Conservation (phyloP, 768 basidiomycete genomes). For the Leccinum disarticulatum region DNA sequence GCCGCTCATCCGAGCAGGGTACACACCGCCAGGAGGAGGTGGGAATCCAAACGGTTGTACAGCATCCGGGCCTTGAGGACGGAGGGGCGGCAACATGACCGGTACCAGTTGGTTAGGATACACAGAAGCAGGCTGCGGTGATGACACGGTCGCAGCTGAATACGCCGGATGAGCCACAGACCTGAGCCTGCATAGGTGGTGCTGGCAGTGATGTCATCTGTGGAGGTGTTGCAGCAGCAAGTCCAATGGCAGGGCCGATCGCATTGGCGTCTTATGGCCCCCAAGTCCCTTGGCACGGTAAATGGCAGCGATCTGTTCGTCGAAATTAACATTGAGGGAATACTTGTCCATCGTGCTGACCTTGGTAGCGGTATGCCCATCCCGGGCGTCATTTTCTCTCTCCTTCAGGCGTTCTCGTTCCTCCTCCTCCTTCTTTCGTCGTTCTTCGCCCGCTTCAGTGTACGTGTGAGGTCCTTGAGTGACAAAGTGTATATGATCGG, state of each 20-base stretch:
- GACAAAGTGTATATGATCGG: constrained; percentile 47
- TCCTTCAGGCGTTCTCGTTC: constrained; percentile 80
- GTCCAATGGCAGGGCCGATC: constrained; percentile 86
- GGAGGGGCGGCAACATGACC: constrained; percentile 79
- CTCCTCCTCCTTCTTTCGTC: constrained; percentile 83
- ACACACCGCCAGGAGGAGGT: constrained; percentile 59
- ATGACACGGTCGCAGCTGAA: constrained; percentile 83
- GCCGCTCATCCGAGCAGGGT: constrained; percentile 64
- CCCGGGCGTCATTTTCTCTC: constrained; percentile 96
- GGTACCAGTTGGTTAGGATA: constrained; percentile 58
- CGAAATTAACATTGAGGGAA: constrained; percentile 90
- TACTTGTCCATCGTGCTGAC: constrained; percentile 90
- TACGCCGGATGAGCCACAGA: constrained; percentile 52
- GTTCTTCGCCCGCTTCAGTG: constrained; percentile 91
- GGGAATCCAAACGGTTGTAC: constrained; percentile 80
- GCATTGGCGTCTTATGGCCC: constrained; percentile 75
- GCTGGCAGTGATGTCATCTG: constrained; percentile 65
- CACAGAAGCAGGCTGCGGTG: constrained; percentile 85
- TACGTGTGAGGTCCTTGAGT: constrained; percentile 87
- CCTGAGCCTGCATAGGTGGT: constrained; percentile 51
- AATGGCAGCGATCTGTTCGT: constrained; percentile 97
- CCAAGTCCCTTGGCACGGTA: constrained; percentile 85
- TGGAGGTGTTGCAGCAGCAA: constrained; percentile 68
- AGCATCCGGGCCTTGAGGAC: constrained; percentile 77
- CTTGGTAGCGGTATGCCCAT: constrained; percentile 95